Base-by-base conservation (phyloP, 2,329 filamentous ascomycete genomes). In the Sporothrix curviconia region DNA sequence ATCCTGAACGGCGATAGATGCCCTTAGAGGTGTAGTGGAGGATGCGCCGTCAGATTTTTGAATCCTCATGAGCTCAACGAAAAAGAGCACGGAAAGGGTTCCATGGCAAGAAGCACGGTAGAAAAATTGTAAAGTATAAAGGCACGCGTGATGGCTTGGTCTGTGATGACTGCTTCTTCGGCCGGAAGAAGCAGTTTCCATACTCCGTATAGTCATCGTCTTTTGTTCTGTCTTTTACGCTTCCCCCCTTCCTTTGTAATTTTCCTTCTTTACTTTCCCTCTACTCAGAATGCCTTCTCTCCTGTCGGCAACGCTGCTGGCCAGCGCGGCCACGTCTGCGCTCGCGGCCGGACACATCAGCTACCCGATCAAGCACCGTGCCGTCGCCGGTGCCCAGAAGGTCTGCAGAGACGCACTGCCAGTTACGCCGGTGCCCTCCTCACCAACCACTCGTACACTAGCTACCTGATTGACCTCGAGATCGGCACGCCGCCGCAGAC, bases 401-500 rank as follows among this genome's bases (percentile, higher is more conserved):
- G 22, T 24, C 11, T 44, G 17, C 24, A 25, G 22, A 44, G 28
- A 24, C 42, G 42, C 9, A 12, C 22, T 14, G 11, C 42, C 9
- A 19, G 22, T 14, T 14, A 28, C 42, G 42, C 22, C 19, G 42
- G 42, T 25, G 42, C 22, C 42, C 42, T 44, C 12, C 42, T 44
- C 22, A 12, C 22, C 19, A 44, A 44, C 42, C 25, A 44, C 24
- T 44, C 42, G 4, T 44, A 44, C 24, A 44, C 42, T 14, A 44
- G 42, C 42, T 44, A 44, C 8, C 7, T 44, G 12, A 28, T 44
- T 25, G 42, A 44, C 42, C 22, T 44, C 3, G 42, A 44, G 42
- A 56, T 56, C n/a, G 54, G 54, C 36, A 56, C 54, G 25, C 54
- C 44, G 25, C 25, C 44, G 19, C 54, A 56, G 54, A 39, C 17